Evolutionary conservation across 306 rosid genomes (phyloP), one percentile per base, ranked within the genome.

Genomic region (Mimosa bimucronata): DNA sequence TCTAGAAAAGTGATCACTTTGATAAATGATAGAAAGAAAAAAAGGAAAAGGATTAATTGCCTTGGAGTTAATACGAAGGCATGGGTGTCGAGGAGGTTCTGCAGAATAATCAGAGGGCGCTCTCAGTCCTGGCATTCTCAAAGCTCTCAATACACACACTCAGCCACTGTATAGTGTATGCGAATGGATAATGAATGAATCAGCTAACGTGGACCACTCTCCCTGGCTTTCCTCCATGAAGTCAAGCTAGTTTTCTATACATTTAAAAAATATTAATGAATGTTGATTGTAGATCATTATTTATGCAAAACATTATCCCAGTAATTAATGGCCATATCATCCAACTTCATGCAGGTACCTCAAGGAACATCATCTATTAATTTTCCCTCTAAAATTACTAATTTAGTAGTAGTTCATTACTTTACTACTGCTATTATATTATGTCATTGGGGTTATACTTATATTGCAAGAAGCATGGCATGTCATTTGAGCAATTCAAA

Each of bases 91-190:
- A 80, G 91, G 83, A 28, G 97, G 98, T 57, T 93, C 98, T 21
- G 23, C 65, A 2, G 94, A 89, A 83, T 93, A 93, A 86, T 91
- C 90, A 2, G 93, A 91, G 6, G 97, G 97, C 7, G 87, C 94
- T 61, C 10, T 82, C 15, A 93, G 68, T 34, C 97, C 90, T 2
- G 98, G 92, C 98, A 92, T 92, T 84, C 62, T 67, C 52, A 10
- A 9, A 19, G 19, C 28, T 44, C 21, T 38, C 50, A 67, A 3
- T 9, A 9, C 3, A 9, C 71, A 67, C n/a, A 11, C 7, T 4
- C 18, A 18, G 15, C 1, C 52, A 18, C 9, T 66, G 71, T 14
- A 38, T 37, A 18, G 3, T 66, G 71, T 14, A 38, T 37, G 7
- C 23, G 30, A 37, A 31, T 66, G 23, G 71, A 66, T 34, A 14